A percentile compares a stretch with the other conserved stretches of the same genome.
phyloP scores from a whole-genome alignment of 352 stramenopile species.

The Aphanomyces astaci region DNA sequence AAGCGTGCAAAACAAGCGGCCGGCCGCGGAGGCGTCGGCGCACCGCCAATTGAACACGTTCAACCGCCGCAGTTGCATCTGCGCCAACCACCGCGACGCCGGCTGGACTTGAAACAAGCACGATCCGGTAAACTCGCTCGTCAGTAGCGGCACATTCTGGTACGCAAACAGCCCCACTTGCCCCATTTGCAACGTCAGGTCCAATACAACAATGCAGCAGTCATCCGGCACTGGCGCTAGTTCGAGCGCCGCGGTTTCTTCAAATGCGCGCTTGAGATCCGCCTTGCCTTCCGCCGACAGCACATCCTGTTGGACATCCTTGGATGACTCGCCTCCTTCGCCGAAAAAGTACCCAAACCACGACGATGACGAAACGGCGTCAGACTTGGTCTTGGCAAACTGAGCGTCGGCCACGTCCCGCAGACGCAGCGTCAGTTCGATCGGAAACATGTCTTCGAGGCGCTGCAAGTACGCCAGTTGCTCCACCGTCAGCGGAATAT shows the following conservation, averaged over 20 bases:
- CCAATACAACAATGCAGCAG: constrained; percentile 60
- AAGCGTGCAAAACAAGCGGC: constrained; percentile 57
- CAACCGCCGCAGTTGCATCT: constrained; percentile 56
- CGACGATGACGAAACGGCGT: constrained; percentile 30
- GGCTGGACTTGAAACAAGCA: constrained; percentile 53
- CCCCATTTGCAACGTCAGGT: constrained; percentile 51
- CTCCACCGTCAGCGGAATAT: neutral
- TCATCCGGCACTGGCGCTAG: constrained; percentile 41
- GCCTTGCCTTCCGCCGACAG: constrained; percentile 57
- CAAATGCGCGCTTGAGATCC: constrained; percentile 62
- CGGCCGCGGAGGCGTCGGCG: constrained; percentile 32
- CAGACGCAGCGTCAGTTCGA: constrained; percentile 57
- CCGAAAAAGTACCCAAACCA: constrained; percentile 82
- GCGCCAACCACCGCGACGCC: constrained; percentile 54
- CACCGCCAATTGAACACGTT: constrained; percentile 47
- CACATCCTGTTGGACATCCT: constrained; percentile 36
- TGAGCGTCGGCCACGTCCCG: constrained; percentile 55
- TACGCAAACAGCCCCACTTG: constrained; percentile 49
- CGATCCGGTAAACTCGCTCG: constrained; percentile 40
- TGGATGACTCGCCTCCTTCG: constrained; percentile 22
- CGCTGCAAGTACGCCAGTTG: constrained; percentile 35
- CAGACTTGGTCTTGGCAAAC: constrained; percentile 26
- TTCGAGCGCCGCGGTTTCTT: constrained; percentile 55
- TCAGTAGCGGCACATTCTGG: constrained; percentile 40
- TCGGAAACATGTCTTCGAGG: constrained; percentile 50